A percentile compares a stretch with the other conserved stretches of the same genome.
Conservation (phyloP, 805 yeast genomes). For the Candida qinlingensis region DNA sequence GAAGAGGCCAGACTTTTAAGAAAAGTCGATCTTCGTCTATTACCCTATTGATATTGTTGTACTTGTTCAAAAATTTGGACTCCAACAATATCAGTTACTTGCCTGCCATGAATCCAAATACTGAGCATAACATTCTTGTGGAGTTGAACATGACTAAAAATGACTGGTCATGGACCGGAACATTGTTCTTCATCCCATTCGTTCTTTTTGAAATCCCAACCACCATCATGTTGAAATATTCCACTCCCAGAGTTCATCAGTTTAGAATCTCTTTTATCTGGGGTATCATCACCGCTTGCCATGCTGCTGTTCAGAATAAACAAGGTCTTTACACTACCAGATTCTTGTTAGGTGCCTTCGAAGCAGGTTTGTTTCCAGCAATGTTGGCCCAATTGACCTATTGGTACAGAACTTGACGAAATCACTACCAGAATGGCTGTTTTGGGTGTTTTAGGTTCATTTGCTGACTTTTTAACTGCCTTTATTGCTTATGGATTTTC, state of each 20-base stretch:
- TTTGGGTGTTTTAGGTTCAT: conserved; percentile 20
- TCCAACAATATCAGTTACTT: conserved; percentile 16
- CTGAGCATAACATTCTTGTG: conserved; percentile 8
- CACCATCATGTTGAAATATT: conserved; percentile 14
- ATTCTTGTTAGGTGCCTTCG: conserved; percentile 17
- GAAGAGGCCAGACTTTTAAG: conserved; percentile 5
- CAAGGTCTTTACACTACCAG: conserved; percentile 13
- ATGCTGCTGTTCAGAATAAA: conserved; percentile 15
- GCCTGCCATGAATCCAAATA: conserved; percentile 7
- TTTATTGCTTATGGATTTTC: conserved; percentile 21
- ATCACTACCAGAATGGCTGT: conserved; percentile 22
- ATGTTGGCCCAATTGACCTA: conserved; percentile 19
- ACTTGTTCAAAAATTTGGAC: conserved; percentile 16
- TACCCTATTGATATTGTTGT: conserved; percentile 15
- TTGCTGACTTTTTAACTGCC: conserved; percentile 23
- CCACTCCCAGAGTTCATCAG: conserved; percentile 12
- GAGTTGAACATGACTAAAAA: conserved; percentile 8
- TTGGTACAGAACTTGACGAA: conserved; percentile 22
- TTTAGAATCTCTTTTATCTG: conserved; percentile 12
- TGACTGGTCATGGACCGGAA: conserved; percentile 12
- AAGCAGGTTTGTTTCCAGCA: conserved; percentile 17
- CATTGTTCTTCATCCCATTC: conserved; percentile 17
- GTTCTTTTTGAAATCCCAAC: conserved; percentile 17
- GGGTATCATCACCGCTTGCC: conserved; percentile 16
- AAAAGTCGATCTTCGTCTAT: conserved; percentile 13